Percentiles rank a stretch among this genome's conserved stretches.
Conservation (phyloP, 768 basidiomycete genomes). For the Lentinula aciculospora region DNA sequence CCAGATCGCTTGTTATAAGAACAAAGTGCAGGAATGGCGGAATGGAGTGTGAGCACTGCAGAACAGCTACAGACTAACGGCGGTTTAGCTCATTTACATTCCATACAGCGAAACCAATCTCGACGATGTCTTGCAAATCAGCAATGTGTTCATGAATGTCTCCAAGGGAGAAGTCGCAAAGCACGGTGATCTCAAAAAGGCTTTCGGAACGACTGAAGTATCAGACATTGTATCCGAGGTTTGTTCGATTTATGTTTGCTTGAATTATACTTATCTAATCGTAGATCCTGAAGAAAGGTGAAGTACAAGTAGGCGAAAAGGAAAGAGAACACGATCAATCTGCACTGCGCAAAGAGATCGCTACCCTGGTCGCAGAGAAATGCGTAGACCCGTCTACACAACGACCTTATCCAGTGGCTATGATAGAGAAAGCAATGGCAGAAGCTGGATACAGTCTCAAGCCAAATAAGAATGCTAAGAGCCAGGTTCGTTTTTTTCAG, state of each 20-base stretch:
- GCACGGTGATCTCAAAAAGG: conserved; percentile 84
- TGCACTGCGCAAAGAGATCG: conserved; percentile 82
- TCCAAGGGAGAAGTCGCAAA: conserved; percentile 94
- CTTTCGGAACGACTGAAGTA: conserved; percentile 74
- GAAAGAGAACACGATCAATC: conserved; percentile 89
- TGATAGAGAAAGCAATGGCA: conserved; percentile 97
- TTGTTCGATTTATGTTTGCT: conserved; percentile 6
- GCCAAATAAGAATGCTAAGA: conserved; percentile 86
- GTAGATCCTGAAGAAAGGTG: conserved; percentile 92
- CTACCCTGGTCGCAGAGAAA: conserved; percentile 91
- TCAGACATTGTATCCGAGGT: conserved; percentile 81
- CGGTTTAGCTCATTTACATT: background rate
- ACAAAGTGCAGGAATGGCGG: conserved; percentile 96
- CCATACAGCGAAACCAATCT: conserved; percentile 75
- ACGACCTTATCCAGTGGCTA: conserved; percentile 85
- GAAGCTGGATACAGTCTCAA: conserved; percentile 93
- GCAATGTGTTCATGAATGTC: conserved; percentile 93
- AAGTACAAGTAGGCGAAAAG: conserved; percentile 95
- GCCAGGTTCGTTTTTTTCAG: conserved; percentile 57
- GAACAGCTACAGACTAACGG: background rate
- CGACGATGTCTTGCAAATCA: conserved; percentile 95
- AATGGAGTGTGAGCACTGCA: conserved; percentile 68
- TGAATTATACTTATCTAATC: background rate
- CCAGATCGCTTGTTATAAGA: conserved; percentile 96
- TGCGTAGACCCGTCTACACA: conserved; percentile 91